Percentiles rank a stretch among this genome's conserved stretches.
Evolutionary conservation across 1,284 basidiomycete species (phyloP).

Genomic region (Marasmius oreades): DNA sequence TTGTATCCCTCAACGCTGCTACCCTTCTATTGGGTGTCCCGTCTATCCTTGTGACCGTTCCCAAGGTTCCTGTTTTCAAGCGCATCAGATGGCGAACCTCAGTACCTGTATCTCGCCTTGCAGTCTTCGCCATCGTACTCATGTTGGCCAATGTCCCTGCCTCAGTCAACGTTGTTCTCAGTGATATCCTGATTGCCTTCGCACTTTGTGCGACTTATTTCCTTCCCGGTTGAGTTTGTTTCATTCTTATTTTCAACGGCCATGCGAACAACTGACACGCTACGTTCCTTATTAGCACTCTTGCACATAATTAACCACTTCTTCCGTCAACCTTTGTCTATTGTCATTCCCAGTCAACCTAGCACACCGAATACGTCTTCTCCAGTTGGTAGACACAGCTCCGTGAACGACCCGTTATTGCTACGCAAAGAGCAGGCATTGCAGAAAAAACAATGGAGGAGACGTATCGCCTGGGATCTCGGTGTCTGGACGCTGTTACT

Average conservation of each 20-base stretch:
- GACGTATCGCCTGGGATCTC: slow-evolving; percentile 68
- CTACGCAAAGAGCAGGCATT: slow-evolving; percentile 72
- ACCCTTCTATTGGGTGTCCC: slow-evolving; percentile 60
- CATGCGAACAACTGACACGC: neutral
- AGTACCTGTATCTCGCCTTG: slow-evolving; percentile 45
- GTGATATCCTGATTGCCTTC: slow-evolving; percentile 45
- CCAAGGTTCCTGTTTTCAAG: slow-evolving; percentile 44
- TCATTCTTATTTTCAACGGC: neutral
- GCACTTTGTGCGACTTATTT: slow-evolving; percentile 55
- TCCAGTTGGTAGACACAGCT: slow-evolving; percentile 22
- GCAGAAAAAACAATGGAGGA: slow-evolving; percentile 59
- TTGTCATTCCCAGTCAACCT: slow-evolving; percentile 52
- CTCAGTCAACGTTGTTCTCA: slow-evolving; percentile 32
- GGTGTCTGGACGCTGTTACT: slow-evolving; percentile 62
- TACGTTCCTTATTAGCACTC: slow-evolving; percentile 34
- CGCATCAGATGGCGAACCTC: slow-evolving; percentile 37
- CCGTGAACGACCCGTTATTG: slow-evolving; percentile 55
- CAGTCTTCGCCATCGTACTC: slow-evolving; percentile 37
- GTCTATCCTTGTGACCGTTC: slow-evolving; percentile 52
- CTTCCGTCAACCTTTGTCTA: slow-evolving; percentile 65
- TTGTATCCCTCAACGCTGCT: slow-evolving; percentile 43
- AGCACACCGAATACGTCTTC: slow-evolving; percentile 24
- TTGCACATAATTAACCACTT: slow-evolving; percentile 66
- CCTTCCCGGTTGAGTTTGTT: slow-evolving; percentile 45
- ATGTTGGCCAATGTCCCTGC: slow-evolving; percentile 41